Evolutionary conservation across 306 rosid genomes (phyloP).

Genomic region (Notholithocarpus densiflorus): DNA sequence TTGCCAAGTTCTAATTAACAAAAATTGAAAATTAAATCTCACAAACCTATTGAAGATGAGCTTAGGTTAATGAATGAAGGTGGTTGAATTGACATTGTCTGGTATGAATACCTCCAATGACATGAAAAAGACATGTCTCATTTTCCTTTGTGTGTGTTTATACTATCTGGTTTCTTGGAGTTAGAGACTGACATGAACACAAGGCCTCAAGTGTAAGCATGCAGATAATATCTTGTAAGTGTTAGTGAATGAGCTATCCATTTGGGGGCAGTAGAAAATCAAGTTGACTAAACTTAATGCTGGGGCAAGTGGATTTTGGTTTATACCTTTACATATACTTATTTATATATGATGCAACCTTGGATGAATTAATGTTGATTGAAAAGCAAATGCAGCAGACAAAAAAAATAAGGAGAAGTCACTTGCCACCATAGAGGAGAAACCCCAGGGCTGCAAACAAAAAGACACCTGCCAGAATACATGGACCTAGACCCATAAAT

Average conservation of each 20-base stretch:
- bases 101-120: background rate
- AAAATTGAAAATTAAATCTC: background rate
- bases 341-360: slow-evolving; percentile 12
- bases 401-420: slow-evolving; percentile 18
- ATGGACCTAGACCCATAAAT: slow-evolving; percentile 11
- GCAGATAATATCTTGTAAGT: background rate
- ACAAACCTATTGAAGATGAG: background rate
- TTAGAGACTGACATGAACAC: background rate
- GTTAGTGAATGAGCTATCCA: background rate
- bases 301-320: background rate
- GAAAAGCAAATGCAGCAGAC: slow-evolving; percentile 15
- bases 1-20: background rate
- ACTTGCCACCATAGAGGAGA: slow-evolving; percentile 98
- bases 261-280: background rate
- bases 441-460: slow-evolving; percentile 92
- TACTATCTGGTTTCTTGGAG: background rate
- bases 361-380: slow-evolving; percentile 2
- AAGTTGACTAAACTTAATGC: background rate
- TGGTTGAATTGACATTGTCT: background rate
- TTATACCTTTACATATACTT: background rate
- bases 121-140: background rate
- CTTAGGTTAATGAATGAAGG: background rate
- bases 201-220: background rate
- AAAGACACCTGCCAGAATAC: slow-evolving; percentile 62
- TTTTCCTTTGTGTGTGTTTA: background rate